Evolutionary conservation across 495 filamentous ascomycete genomes (phyloP).

Genomic region (Penicillium cataractarum): DNA sequence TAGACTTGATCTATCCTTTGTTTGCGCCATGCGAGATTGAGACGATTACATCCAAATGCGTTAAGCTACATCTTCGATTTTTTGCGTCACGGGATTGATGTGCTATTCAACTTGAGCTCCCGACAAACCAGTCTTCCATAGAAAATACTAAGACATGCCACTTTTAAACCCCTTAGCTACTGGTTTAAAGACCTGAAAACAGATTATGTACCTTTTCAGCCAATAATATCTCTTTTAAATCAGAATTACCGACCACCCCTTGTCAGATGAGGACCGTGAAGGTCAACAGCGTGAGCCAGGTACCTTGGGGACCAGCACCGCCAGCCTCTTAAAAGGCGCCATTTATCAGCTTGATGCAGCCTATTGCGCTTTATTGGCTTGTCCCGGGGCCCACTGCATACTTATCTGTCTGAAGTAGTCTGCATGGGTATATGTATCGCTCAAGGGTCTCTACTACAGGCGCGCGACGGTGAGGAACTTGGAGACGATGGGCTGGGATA

Average conservation of each 20-base stretch:
- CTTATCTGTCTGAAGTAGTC: conserved; percentile 17
- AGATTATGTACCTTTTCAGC: background rate
- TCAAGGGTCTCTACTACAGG: conserved; percentile 9
- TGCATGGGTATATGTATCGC: conserved; percentile 15
- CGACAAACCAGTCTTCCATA: no score
- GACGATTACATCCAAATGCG: background rate
- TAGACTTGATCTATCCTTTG: background rate
- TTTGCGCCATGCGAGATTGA: background rate
- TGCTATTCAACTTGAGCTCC: background rate
- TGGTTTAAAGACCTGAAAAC: background rate
- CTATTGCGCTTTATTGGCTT: conserved; percentile 16
- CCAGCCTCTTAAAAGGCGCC: conserved; percentile 21
- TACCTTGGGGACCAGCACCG: conserved; percentile 30
- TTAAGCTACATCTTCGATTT: background rate
- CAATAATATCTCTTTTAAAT: conserved; percentile 13
- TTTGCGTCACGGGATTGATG: background rate
- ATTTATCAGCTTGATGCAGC: conserved; percentile 27
- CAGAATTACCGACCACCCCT: conserved; percentile 7
- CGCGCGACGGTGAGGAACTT: conserved; percentile 30
- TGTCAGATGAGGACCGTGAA: conserved; percentile 33
- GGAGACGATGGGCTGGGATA: conserved; percentile 19
- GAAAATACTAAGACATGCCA: background rate
- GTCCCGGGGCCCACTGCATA: conserved; percentile 4
- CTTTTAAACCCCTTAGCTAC: background rate
- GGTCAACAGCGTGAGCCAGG: conserved; percentile 21